Evolutionary conservation across 768 basidiomycete species (phyloP).

Genomic region (Xerocomellus chrysenteron): DNA sequence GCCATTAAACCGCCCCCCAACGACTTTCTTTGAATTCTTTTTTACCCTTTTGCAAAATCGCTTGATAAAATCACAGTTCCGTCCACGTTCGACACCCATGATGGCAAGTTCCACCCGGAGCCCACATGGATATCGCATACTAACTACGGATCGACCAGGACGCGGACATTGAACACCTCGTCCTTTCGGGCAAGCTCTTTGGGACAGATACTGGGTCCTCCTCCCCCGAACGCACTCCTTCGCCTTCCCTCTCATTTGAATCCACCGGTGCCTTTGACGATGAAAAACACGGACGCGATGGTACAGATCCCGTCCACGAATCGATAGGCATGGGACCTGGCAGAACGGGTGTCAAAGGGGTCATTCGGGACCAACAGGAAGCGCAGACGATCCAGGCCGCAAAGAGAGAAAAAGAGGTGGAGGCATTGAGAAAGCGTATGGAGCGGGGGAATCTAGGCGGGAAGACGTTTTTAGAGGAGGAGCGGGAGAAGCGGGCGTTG

Average conservation of each 20-base stretch:
- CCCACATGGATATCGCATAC: neutral
- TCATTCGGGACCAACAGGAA: slow-evolving; percentile 79
- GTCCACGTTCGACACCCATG: neutral
- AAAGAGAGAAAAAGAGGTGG: slow-evolving; percentile 50
- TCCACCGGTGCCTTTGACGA: slow-evolving; percentile 38
- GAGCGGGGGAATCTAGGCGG: slow-evolving; percentile 65
- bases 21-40: too few relatives aligned
- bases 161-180: slow-evolving; percentile 64
- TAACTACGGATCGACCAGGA: slow-evolving; percentile 23
- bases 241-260: slow-evolving; percentile 39
- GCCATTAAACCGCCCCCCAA: neutral
- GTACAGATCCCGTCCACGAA: slow-evolving; percentile 40
- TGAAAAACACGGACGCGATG: slow-evolving; percentile 47
- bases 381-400: slow-evolving; percentile 56
- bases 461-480: slow-evolving; percentile 77
- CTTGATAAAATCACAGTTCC: too few relatives aligned
- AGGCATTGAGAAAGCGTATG: slow-evolving; percentile 54
- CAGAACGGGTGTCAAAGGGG: slow-evolving; percentile 85
- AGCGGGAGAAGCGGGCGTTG: slow-evolving; percentile 50
- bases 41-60: neutral
- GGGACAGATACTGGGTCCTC: slow-evolving; percentile 50
- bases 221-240: slow-evolving; percentile 65
- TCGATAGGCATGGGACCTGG: slow-evolving; percentile 86
- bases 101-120: slow-evolving; percentile 15
- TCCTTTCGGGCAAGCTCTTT: slow-evolving; percentile 79